Percentiles rank a stretch among this genome's conserved stretches.
Evolutionary conservation across 129 eudicot species (phyloP).

Genomic region (Saposhnikovia divaricata): DNA sequence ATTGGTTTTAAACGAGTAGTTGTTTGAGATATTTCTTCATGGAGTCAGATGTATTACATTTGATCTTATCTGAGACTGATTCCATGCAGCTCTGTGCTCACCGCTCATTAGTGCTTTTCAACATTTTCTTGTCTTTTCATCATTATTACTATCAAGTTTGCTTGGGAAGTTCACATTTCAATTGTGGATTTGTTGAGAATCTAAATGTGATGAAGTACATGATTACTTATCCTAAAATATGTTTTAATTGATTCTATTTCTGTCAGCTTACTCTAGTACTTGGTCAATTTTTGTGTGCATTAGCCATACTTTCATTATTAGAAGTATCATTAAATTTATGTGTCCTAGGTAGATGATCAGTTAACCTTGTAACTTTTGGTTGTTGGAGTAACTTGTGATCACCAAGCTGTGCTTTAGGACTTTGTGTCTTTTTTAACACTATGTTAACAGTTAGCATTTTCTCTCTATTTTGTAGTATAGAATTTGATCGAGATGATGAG

Average conservation of each 20-base stretch:
- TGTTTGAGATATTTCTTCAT: not conserved
- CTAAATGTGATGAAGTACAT: not conserved
- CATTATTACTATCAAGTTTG: not conserved
- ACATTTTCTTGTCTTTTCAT: not conserved
- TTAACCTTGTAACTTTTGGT: not conserved
- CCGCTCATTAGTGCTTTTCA: not conserved
- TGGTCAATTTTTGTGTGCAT: not conserved
- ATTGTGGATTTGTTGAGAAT: not conserved
- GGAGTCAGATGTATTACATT: not conserved
- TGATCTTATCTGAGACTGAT: not conserved
- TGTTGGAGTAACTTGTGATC: not conserved
- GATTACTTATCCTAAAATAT: not conserved
- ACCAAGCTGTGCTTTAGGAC: not conserved
- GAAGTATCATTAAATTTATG: not conserved
- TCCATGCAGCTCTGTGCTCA: not conserved
- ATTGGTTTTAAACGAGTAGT: not conserved
- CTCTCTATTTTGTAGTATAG: slow-evolving; percentile 56
- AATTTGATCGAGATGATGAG: slow-evolving; percentile 89
- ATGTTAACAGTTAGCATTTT: not conserved
- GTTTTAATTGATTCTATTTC: not conserved
- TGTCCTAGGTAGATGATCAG: not conserved
- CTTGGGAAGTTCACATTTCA: not conserved
- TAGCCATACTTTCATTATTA: not conserved
- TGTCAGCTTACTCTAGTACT: not conserved
- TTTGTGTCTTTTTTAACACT: not conserved